Conservation (phyloP, 305 asterid species). For the Andrographis paniculata region DNA sequence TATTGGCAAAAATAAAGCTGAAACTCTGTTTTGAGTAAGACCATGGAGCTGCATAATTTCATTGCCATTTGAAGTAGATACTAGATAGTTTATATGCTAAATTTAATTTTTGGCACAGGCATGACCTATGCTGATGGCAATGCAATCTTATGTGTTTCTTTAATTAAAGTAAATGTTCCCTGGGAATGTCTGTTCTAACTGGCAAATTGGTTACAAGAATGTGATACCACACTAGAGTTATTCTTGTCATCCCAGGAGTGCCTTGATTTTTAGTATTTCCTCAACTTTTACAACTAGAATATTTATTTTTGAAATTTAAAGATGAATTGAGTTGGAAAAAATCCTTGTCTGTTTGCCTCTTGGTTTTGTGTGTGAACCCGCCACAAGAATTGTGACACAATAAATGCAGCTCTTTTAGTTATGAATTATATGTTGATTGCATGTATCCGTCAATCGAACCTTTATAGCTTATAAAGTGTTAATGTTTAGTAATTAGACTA, state of each 20-base stretch:
- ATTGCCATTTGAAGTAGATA: no score
- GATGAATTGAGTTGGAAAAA: no score
- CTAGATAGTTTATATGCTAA: no score
- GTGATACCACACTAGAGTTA: background rate
- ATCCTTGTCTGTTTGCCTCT: conserved; percentile 4
- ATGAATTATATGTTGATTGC: background rate
- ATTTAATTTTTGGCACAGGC: no score
- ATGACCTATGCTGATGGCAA: no score
- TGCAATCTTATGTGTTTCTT: no score
- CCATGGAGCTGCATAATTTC: no score
- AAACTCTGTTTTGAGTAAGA: no score
- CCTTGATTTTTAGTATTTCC: conserved; percentile 1
- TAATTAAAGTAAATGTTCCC: no score
- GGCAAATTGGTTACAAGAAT: conserved; percentile 7
- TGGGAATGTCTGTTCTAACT: background rate
- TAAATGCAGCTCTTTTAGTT: background rate
- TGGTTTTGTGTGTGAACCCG: background rate
- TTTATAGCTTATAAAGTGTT: background rate
- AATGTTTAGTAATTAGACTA: no score
- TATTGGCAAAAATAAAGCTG: no score
- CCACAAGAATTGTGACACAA: background rate
- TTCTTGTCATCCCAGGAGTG: no score
- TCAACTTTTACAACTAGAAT: background rate
- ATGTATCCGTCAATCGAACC: background rate
- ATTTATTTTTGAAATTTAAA: background rate